Conservation (phyloP, 495 filamentous ascomycete species). For the Chaetomium fimeti region DNA sequence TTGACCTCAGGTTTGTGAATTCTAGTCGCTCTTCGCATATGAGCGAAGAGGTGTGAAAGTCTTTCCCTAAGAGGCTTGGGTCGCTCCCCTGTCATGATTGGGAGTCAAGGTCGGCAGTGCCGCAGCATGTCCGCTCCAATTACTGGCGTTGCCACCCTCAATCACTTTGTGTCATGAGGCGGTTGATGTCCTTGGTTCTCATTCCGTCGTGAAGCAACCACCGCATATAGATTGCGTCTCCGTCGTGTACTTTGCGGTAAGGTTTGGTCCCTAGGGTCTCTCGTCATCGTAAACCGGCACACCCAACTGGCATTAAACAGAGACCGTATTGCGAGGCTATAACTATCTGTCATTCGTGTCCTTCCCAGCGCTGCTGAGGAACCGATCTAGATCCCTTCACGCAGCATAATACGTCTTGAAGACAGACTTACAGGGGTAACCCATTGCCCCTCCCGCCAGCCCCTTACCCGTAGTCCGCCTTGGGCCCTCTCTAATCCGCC, state of each 20-base stretch:
- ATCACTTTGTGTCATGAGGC: neutral
- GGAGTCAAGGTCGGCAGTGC: neutral
- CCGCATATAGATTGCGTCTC: neutral
- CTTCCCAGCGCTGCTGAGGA: too few species aligned
- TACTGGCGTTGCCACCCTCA: conserved; percentile 1
- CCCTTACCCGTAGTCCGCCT: neutral
- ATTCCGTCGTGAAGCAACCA: neutral
- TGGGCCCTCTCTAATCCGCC: neutral
- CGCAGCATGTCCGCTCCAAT: conserved; percentile 2
- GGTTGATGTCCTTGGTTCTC: neutral
- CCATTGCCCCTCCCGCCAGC: neutral
- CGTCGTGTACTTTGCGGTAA: neutral
- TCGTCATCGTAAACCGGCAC: neutral
- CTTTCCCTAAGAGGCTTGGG: neutral
- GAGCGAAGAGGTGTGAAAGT: neutral
- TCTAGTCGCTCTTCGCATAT: neutral
- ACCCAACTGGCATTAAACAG: neutral
- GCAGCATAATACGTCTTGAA: neutral
- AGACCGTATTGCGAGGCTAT: neutral
- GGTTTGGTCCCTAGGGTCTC: neutral
- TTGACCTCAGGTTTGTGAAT: neutral
- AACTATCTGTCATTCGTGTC: neutral
- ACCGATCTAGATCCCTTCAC: neutral
- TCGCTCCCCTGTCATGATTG: neutral
- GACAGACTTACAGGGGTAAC: conserved; percentile 5